Percentiles rank a stretch among this genome's conserved stretches.
phyloP scores from a whole-genome alignment of 176 grass and related monocot species.

The Ampelocalamus luodianensis region DNA sequence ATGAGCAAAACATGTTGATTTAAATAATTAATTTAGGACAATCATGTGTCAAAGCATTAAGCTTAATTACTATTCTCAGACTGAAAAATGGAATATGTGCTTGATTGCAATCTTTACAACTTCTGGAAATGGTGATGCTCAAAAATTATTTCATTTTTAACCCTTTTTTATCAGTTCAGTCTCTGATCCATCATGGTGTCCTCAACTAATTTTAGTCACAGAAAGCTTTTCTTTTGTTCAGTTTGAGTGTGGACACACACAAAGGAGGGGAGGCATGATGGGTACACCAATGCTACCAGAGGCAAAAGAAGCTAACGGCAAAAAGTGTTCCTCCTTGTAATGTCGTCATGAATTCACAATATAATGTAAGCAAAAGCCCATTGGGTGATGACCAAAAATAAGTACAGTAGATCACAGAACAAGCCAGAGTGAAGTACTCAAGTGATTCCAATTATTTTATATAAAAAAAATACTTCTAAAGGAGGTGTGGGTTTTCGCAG shows the following conservation, averaged over 20 bases:
- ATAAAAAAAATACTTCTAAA: not conserved
- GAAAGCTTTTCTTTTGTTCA: not conserved
- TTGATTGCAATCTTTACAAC: not conserved
- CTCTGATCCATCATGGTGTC: not conserved
- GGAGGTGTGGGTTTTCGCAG: not conserved
- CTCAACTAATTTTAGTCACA: not conserved
- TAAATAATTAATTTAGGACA: not conserved
- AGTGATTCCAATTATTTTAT: not conserved
- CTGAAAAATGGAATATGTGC: not conserved
- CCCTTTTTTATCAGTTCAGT: not conserved
- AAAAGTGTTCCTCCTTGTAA: not conserved
- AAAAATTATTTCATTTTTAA: not conserved
- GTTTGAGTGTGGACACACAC: not conserved
- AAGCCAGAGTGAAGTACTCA: not conserved
- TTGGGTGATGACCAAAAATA: not conserved
- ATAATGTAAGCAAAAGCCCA: not conserved
- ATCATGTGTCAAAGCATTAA: not conserved
- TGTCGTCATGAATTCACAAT: not conserved
- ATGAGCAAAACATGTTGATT: not conserved
- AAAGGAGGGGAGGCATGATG: not conserved
- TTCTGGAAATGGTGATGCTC: not conserved
- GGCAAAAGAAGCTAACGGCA: not conserved
- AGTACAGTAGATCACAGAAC: not conserved
- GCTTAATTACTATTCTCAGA: not conserved
- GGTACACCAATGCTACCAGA: conserved; percentile 1